Base-by-base conservation (phyloP, 78 protist genomes). In the Dictyostelium citrinum region DNA sequence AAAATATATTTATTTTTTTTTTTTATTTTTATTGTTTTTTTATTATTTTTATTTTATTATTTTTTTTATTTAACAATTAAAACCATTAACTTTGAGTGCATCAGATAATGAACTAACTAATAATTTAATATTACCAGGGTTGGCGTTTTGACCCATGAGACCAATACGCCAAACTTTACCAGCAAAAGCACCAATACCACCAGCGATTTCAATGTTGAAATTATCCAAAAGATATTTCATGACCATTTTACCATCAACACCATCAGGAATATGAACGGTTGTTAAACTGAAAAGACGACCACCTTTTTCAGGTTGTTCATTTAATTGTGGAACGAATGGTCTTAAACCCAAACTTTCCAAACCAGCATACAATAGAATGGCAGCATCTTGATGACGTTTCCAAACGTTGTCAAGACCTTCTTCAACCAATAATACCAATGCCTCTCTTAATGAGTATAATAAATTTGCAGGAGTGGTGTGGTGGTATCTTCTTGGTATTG, bases 111-210 rank as follows among this genome's bases (percentile, higher is more conserved):
- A 90, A 45, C 74, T 51, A 58, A 90, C 24, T 46, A 85, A 35
- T 61, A 80, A 35, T 78, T 51, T 45, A 14, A 85, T 92, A 82
- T 90, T 90, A 11, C 58, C 35, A 1, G 60, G 22, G 24, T 81
- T 84, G 1, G 95, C 81, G 76, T 95, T 95, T 80, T 24, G 41
- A 41, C 97, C 97, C 97, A 95, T 95, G 3, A 95, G n/a, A 31
- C 97, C 97, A 37, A 95, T 64, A 60, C 97, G 84, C 91, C 83
- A 90, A 43, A 72, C 61, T 71, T 83, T 83, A 51, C 95, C 95
- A n/a, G 95, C 95, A 6, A 84, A 76, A n/a, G 74, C 86, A 29
- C 97, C 97, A 39, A 95, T 71, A 70, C 95, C 95, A 46, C 95
- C 95, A 58, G 95, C 95, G 33, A 95, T 91, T 82, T 95, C 97